Evolutionary conservation across 306 rosid genomes (phyloP).

Genomic region (Inga oerstediana): DNA sequence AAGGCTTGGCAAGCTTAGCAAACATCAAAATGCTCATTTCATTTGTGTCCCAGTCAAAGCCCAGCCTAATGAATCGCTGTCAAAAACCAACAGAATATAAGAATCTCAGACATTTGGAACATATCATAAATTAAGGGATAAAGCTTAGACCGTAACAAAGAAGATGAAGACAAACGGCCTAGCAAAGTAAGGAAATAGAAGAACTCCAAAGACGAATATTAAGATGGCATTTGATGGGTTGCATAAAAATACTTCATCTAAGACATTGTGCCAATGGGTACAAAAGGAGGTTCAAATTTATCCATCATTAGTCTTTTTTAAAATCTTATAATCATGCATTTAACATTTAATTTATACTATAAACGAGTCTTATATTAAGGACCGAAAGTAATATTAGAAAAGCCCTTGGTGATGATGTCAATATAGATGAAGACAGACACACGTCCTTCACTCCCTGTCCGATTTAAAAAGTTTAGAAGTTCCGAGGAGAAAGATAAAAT

Average conservation of each 20-base stretch:
- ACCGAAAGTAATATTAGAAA: not conserved
- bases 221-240: slow-evolving; percentile 4
- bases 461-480: not conserved
- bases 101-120: slow-evolving; percentile 24
- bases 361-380: too few species aligned
- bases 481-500: not conserved
- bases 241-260: not conserved
- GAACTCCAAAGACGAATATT: slow-evolving; percentile 6
- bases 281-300: not conserved
- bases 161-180: slow-evolving; percentile 8
- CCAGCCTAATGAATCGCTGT: slow-evolving; percentile 78
- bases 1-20: slow-evolving; percentile 89
- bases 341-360: not conserved
- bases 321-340: slow-evolving; percentile 11
- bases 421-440: slow-evolving; percentile 5
- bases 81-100: slow-evolving; percentile 39
- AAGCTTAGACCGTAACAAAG: slow-evolving; percentile 18
- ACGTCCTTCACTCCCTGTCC: not conserved
- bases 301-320: not conserved
- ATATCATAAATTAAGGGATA: slow-evolving; percentile 24
- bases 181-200: not conserved
- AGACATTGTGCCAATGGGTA: not conserved
- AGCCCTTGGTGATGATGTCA: not conserved
- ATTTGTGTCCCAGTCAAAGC: slow-evolving; percentile 94
- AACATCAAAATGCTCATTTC: slow-evolving; percentile 89